phyloP scores from a whole-genome alignment of 495 filamentous ascomycete species.

The Aeminium ludgeri region DNA sequence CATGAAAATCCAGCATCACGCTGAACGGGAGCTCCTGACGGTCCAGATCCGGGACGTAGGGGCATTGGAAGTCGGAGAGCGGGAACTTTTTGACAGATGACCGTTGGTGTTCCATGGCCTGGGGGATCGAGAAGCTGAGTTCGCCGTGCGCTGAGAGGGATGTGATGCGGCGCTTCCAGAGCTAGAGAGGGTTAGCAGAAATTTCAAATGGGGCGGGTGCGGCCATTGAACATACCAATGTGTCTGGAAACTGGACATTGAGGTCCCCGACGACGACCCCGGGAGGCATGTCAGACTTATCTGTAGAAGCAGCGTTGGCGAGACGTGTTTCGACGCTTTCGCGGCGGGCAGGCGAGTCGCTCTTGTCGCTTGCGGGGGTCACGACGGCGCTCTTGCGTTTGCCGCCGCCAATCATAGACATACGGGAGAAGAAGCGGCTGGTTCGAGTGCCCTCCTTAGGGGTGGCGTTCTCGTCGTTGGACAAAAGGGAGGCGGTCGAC shows the following conservation, averaged over 20 bases:
- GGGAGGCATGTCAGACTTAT: conserved; percentile 10
- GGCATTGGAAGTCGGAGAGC: conserved; percentile 59
- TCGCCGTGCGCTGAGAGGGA: conserved; percentile 61
- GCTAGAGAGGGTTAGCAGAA: conserved; percentile 17
- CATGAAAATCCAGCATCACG: conserved; percentile 61
- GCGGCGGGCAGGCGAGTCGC: neutral
- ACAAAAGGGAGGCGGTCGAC: conserved; percentile 20
- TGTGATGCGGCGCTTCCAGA: conserved; percentile 82
- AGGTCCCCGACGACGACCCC: conserved; percentile 62
- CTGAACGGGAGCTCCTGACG: conserved; percentile 77
- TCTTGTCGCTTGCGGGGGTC: neutral
- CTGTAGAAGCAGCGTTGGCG: neutral
- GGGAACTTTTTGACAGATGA: conserved; percentile 56
- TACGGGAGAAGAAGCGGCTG: conserved; percentile 61
- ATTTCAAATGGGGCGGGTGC: conserved; percentile 10
- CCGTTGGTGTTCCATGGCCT: conserved; percentile 20
- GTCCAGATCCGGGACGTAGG: conserved; percentile 72
- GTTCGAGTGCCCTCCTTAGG: conserved; percentile 39
- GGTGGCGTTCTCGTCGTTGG: conserved; percentile 20
- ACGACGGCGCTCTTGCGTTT: conserved; percentile 41
- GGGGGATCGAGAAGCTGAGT: conserved; percentile 38
- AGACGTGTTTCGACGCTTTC: no score
- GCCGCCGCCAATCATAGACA: conserved; percentile 51
- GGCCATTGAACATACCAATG: no score
- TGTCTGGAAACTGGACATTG: conserved; percentile 88